Evolutionary conservation across 2,329 filamentous ascomycete genomes (phyloP).

Genomic region (Penicillium sp.): DNA sequence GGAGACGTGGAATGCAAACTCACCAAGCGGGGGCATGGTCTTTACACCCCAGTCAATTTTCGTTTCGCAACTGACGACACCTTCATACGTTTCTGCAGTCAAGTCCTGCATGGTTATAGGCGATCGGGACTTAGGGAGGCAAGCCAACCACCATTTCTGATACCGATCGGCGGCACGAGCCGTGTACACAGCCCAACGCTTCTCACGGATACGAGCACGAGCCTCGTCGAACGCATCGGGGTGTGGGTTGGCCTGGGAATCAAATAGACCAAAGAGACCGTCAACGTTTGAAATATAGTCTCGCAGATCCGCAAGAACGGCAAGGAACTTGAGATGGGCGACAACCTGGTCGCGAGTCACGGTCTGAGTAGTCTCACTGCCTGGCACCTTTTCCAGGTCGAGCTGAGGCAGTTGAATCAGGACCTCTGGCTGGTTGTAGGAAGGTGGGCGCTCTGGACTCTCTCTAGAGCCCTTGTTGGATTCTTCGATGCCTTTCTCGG

Average conservation of each 20-base stretch:
- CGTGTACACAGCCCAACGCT: constrained; percentile 72
- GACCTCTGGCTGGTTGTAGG: constrained; percentile 28
- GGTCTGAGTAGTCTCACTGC: constrained; percentile 17
- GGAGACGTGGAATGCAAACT: constrained; percentile 1
- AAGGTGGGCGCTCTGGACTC: constrained; percentile 27
- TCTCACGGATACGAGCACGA: constrained; percentile 64
- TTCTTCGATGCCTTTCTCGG: neutral
- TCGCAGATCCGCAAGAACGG: constrained; percentile 68
- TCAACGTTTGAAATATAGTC: constrained; percentile 68
- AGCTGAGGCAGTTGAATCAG: constrained; percentile 31
- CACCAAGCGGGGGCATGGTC: constrained; percentile 28
- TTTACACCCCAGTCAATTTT: constrained; percentile 19
- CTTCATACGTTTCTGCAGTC: constrained; percentile 15
- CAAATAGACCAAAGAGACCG: constrained; percentile 67
- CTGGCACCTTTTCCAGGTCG: constrained; percentile 20
- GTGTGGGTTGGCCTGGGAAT: constrained; percentile 47
- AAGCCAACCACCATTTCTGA: constrained; percentile 59
- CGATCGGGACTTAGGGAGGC: constrained; percentile 22
- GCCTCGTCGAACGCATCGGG: constrained; percentile 46
- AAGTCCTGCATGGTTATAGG: constrained; percentile 18
- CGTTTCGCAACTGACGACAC: constrained; percentile 15
- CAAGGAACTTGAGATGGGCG: constrained; percentile 73
- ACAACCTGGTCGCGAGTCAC: constrained; percentile 62
- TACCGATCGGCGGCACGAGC: constrained; percentile 69
- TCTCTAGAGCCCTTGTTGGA: neutral